These are phyloP conservation scores for Aspergillus sp. DNA, from an alignment of 2,329 filamentous ascomycete genomes.

Conservation along the genomic window DNA sequence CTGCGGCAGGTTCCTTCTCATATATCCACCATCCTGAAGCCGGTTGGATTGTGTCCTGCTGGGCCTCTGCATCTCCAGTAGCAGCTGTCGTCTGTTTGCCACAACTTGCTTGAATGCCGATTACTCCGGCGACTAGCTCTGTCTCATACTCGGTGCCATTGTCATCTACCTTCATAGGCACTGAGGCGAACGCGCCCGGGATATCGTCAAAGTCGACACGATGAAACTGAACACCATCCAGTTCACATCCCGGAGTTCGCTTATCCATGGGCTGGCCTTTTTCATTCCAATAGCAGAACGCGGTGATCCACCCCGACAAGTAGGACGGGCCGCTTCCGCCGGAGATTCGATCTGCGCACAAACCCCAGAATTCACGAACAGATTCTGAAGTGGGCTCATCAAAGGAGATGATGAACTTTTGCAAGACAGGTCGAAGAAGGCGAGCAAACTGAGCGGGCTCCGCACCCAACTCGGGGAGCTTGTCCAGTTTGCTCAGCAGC, in stretches of 20 bases:
- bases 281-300: conserved; percentile 50
- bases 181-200: not conserved
- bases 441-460: conserved; percentile 45
- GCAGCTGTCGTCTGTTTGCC: not conserved
- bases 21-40: not conserved
- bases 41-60: not conserved
- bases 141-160: not conserved
- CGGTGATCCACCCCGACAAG: conserved; percentile 53
- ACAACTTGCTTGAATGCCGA: not conserved
- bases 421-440: conserved; percentile 49
- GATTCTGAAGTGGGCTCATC: not conserved
- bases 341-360: conserved; percentile 27
- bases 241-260: not conserved
- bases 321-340: conserved; percentile 34
- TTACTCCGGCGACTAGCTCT: not conserved
- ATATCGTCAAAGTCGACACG: not conserved
- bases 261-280: conserved; percentile 33
- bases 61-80: not conserved
- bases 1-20: not conserved
- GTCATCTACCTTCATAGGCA: not conserved
- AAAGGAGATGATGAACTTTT: conserved; percentile 42
- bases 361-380: conserved; percentile 16
- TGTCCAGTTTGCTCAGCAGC: conserved; percentile 47
- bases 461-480: conserved; percentile 46
- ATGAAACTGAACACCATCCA: not conserved